phyloP scores from a whole-genome alignment of 352 stramenopile species.

The Phytophthora syringae region DNA sequence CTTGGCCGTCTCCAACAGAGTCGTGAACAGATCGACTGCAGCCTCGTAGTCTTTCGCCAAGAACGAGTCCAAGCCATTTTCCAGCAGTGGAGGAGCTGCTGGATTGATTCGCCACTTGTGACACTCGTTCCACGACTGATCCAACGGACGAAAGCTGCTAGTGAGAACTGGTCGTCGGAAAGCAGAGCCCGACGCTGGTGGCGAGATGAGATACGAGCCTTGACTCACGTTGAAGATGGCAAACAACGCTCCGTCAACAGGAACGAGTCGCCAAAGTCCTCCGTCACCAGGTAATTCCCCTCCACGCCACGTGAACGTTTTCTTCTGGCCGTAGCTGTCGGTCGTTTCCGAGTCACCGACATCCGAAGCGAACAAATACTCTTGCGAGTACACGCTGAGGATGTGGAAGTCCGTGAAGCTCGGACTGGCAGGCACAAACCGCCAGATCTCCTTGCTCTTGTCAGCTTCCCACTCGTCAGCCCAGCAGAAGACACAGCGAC shows the following conservation, averaged over 20 bases:
- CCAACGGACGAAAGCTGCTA: constrained; percentile 25
- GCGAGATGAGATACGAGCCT: constrained; percentile 26
- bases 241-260: constrained; percentile 20
- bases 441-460: constrained; percentile 46
- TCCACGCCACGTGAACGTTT: constrained; percentile 23
- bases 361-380: constrained; percentile 26
- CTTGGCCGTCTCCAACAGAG: constrained; percentile 16
- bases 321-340: constrained; percentile 19
- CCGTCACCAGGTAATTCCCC: constrained; percentile 20
- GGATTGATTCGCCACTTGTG: constrained; percentile 28
- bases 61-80: constrained; percentile 21
- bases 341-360: constrained; percentile 14
- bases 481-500: constrained; percentile 54
- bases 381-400: constrained; percentile 23
- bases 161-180: constrained; percentile 22
- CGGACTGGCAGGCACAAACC: constrained; percentile 20
- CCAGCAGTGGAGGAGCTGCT: constrained; percentile 15
- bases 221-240: constrained; percentile 26
- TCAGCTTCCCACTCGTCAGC: constrained; percentile 35
- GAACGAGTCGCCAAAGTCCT: constrained; percentile 24
- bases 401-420: constrained; percentile 34
- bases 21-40: constrained; percentile 17
- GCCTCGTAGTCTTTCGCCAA: constrained; percentile 26
- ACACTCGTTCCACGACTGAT: constrained; percentile 24
- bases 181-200: constrained; percentile 10